phyloP scores from a whole-genome alignment of 2,329 filamentous ascomycete species.

The Cladosporium sp. region DNA sequence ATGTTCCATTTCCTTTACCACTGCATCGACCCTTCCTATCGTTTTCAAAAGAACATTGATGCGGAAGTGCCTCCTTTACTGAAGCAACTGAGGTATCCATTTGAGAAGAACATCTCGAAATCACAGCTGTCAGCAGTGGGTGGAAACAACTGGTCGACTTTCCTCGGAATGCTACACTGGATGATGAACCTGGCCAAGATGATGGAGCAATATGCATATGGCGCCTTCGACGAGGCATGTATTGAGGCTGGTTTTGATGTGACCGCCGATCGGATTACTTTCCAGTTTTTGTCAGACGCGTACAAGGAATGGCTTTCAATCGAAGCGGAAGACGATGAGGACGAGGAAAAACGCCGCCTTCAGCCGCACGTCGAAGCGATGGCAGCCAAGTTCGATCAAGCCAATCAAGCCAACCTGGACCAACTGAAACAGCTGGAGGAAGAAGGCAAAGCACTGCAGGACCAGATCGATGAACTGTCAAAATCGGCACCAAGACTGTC shows the following conservation, averaged over 20 bases:
- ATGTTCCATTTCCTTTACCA: conserved; percentile 99
- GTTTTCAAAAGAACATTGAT: conserved; percentile 91
- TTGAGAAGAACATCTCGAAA: conserved; percentile 92
- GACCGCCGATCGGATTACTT: conserved; percentile 85
- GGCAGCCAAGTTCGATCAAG: conserved; percentile 78
- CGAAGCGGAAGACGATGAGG: conserved; percentile 72
- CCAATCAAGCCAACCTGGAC: conserved; percentile 77
- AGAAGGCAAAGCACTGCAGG: conserved; percentile 72
- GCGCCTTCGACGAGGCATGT: conserved; percentile 86
- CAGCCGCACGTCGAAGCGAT: conserved; percentile 81
- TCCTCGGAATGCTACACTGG: conserved; percentile 92
- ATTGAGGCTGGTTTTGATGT: conserved; percentile 84
- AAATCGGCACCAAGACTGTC: conserved; percentile 79
- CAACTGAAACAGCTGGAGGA: conserved; percentile 82
- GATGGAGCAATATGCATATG: conserved; percentile 74
- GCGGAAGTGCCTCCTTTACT: conserved; percentile 88
- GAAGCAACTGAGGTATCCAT: conserved; percentile 91
- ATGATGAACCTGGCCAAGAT: conserved; percentile 97
- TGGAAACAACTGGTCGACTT: conserved; percentile 94
- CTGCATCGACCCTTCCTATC: conserved; percentile 88
- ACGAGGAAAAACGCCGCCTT: conserved; percentile 73
- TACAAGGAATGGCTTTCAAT: conserved; percentile 93
- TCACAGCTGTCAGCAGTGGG: conserved; percentile 92
- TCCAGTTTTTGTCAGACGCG: conserved; percentile 81
- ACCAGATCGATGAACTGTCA: conserved; percentile 85